A percentile compares a stretch with the other conserved stretches of the same genome.
phyloP scores from a whole-genome alignment of 129 eudicot species.

The Lactuca saligna region DNA sequence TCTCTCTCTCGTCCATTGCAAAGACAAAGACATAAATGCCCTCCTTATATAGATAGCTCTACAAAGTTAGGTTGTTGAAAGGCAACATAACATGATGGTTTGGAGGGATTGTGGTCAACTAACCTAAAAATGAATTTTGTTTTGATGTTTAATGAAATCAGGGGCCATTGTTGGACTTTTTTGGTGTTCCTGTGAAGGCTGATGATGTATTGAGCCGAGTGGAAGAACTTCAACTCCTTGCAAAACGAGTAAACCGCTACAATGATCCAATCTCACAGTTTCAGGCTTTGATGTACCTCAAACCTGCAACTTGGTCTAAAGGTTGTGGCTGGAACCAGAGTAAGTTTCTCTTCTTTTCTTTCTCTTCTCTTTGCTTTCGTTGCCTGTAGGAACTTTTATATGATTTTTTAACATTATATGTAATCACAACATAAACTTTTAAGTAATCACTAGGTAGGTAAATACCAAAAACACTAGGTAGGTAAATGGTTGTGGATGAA shows the following conservation, averaged over 20 bases:
- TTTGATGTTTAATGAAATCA: constrained; percentile 10
- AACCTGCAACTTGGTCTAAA: constrained; percentile 99
- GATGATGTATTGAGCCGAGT: constrained; percentile 82
- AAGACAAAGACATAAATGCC: too few species aligned
- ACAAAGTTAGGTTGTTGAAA: too few species aligned
- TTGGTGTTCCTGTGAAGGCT: constrained; percentile 94
- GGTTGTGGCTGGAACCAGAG: constrained; percentile 99
- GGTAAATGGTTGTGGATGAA: background rate
- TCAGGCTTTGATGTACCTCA: constrained; percentile 82
- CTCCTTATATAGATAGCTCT: too few species aligned
- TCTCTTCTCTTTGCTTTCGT: too few species aligned
- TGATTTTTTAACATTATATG: too few species aligned
- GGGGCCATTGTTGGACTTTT: constrained; percentile 94
- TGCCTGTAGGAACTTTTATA: too few species aligned
- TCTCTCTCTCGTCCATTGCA: too few species aligned
- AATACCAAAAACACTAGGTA: too few species aligned
- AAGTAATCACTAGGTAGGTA: too few species aligned
- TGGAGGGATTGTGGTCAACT: too few species aligned
- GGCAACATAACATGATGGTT: too few species aligned
- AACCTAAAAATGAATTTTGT: background rate
- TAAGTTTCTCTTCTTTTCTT: constrained; percentile 37
- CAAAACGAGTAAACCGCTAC: constrained; percentile 81
- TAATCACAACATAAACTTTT: too few species aligned
- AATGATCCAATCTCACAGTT: constrained; percentile 81
- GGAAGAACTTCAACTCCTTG: constrained; percentile 88